Evolutionary conservation across 805 yeast species (phyloP), one percentile per base, ranked within the genome.

Genomic region (Hanseniaspora valbyensis): DNA sequence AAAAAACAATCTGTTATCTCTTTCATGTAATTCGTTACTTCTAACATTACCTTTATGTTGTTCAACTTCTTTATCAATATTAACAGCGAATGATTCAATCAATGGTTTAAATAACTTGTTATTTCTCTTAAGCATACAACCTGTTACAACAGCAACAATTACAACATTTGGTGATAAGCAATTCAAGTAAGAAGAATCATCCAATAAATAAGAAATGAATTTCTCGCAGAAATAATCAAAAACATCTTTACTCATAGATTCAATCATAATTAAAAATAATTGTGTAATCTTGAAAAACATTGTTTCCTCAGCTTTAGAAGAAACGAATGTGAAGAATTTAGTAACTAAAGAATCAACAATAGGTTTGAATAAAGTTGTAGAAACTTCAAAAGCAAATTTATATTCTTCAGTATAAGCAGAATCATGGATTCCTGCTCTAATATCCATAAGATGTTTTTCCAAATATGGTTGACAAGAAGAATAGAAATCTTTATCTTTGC

Each of bases 41-140:
- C 95, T 74, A 0, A 80, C 68, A 0, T 75, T 65, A 2, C 96
- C 97, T 0, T 96, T 96, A 55, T 89, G 83, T 55, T 80, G 85
- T 10, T 68, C 67, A 19, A 90, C 70, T 59, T 90, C 95, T 30
- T 73, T 77, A 33, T 70, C 68, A 24, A 89, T 78, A 48, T 73
- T 73, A 4, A 69, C 54, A n/a, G 60, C 54, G 21, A 69, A 49
- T 9, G 52, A 54, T 13, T 32, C 32, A 21, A 50, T 41, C n/a
- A 50, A 19, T 13, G 38, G 24, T 1, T 55, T 44, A 49, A 67
- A 64, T 12, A 66, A 55, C 0, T 53, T 24, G 9, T 55, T 55
- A 42, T 80, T 78, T 39, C 86, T 74, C 54, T 80, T 78, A 2
- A 83, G 78, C 41, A 90, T 64, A 0, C 82, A 74, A 8, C 89